A percentile compares a stretch with the other conserved stretches of the same genome.
These are phyloP conservation scores for Klebsormidium nitens DNA, from an alignment of 139 green algal species.

Conservation along the genomic window DNA sequence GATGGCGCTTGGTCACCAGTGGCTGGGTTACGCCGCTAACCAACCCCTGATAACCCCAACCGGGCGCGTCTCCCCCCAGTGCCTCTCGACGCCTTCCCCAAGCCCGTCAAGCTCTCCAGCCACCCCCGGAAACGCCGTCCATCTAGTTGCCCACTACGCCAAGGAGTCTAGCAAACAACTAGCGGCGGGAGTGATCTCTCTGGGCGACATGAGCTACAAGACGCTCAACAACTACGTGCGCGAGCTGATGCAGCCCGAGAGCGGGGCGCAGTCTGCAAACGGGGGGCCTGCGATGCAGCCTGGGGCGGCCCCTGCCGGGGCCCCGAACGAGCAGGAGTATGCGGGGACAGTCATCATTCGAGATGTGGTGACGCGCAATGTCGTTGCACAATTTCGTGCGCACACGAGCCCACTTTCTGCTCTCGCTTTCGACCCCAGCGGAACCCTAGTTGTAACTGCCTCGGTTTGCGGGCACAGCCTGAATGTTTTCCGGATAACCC, in stretches of 20 bases:
- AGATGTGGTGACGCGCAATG: slow-evolving; percentile 42
- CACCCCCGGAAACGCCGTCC: neutral
- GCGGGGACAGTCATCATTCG: slow-evolving; percentile 44
- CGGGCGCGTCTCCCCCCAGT: slow-evolving; percentile 25
- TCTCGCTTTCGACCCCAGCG: slow-evolving; percentile 51
- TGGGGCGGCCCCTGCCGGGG: neutral
- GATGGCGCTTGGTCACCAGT: slow-evolving; percentile 50
- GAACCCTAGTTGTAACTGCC: slow-evolving; percentile 55
- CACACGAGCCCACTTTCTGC: slow-evolving; percentile 45
- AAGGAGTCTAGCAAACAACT: slow-evolving; percentile 35
- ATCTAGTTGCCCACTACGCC: slow-evolving; percentile 33
- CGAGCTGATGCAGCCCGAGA: neutral
- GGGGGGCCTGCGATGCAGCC: neutral
- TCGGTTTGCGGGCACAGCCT: slow-evolving; percentile 54
- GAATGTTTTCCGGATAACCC: slow-evolving; percentile 46
- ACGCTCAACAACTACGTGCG: slow-evolving; percentile 19
- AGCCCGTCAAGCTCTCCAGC: slow-evolving; percentile 33
- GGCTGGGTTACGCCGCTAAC: slow-evolving; percentile 59
- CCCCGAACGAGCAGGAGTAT: neutral
- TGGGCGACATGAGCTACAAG: slow-evolving; percentile 33
- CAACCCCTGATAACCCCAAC: slow-evolving; percentile 36
- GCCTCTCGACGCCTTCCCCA: slow-evolving; percentile 18
- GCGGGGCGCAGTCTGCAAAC: neutral
- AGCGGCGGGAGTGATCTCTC: slow-evolving; percentile 11
- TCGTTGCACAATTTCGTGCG: slow-evolving; percentile 54